Evolutionary conservation across 1,284 basidiomycete species (phyloP).

Genomic region (Fomitopsis schrenkii): DNA sequence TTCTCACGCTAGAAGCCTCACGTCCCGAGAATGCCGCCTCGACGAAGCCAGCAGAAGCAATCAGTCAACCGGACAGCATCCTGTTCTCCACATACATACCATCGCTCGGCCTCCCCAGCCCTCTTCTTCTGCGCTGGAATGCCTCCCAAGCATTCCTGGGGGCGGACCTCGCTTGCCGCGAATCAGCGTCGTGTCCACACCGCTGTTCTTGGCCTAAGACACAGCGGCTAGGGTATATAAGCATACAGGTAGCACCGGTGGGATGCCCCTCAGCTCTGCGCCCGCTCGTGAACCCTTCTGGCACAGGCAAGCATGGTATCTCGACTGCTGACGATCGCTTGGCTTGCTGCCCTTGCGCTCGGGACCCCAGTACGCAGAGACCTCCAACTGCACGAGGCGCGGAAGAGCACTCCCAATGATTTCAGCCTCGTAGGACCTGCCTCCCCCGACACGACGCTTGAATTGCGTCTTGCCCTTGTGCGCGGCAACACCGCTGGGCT

Average conservation of each 20-base stretch:
- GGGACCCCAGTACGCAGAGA: slow-evolving; percentile 22
- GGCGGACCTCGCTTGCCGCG: neutral
- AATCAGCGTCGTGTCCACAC: neutral
- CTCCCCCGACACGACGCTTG: slow-evolving; percentile 20
- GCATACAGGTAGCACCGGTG: neutral
- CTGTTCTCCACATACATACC: too few species aligned
- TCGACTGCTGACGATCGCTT: slow-evolving; percentile 16
- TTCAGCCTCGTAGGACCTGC: slow-evolving; percentile 27
- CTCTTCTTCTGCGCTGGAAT: neutral
- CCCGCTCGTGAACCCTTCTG: neutral
- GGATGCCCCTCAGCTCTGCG: neutral
- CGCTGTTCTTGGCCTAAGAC: neutral
- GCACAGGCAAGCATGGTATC: slow-evolving; percentile 1
- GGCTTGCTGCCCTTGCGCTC: slow-evolving; percentile 21
- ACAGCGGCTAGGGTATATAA: neutral
- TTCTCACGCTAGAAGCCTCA: too few species aligned
- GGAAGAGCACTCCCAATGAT: slow-evolving; percentile 22
- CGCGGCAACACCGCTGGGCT: slow-evolving; percentile 32
- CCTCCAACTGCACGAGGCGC: slow-evolving; percentile 28
- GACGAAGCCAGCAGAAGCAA: too few species aligned
- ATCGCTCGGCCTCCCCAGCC: neutral
- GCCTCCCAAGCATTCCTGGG: neutral
- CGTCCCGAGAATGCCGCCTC: too few species aligned
- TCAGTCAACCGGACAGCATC: too few species aligned
- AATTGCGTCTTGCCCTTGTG: slow-evolving; percentile 32